Evolutionary conservation across 306 rosid species (phyloP).

Genomic region (Ormosia semicastrata): DNA sequence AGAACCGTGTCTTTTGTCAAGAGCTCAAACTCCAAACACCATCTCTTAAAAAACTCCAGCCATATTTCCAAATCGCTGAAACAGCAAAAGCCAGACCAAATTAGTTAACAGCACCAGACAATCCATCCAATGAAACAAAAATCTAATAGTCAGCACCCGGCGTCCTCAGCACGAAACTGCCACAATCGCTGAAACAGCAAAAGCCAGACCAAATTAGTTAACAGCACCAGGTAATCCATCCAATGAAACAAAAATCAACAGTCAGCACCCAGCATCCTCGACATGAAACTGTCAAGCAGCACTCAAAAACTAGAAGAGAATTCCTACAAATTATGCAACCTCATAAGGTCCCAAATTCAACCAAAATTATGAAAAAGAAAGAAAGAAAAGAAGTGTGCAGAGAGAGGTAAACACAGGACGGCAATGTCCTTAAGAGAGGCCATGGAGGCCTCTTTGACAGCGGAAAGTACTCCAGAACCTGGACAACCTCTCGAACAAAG

Average conservation of each 20-base stretch:
- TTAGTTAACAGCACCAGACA: too few species aligned
- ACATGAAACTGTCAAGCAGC: conserved; percentile 32
- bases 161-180: too few species aligned
- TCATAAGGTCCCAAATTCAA: background rate
- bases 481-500: conserved; percentile 69
- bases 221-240: too few species aligned
- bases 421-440: conserved; percentile 80
- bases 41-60: conserved; percentile 91
- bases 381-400: background rate
- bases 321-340: conserved; percentile 40
- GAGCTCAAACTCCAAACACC: conserved; percentile 79
- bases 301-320: conserved; percentile 80
- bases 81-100: too few species aligned
- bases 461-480: conserved; percentile 67
- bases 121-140: too few species aligned
- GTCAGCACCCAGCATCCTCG: too few species aligned
- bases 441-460: conserved; percentile 75
- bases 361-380: background rate
- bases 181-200: too few species aligned
- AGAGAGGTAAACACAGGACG: conserved; percentile 50
- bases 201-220: too few species aligned
- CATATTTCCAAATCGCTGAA: conserved; percentile 83
- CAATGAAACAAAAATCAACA: too few species aligned
- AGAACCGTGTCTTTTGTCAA: conserved; percentile 62
- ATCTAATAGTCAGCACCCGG: too few species aligned